These are phyloP conservation scores for Yamagishiella unicocca DNA, from an alignment of 139 green algal species.

Conservation along the genomic window DNA sequence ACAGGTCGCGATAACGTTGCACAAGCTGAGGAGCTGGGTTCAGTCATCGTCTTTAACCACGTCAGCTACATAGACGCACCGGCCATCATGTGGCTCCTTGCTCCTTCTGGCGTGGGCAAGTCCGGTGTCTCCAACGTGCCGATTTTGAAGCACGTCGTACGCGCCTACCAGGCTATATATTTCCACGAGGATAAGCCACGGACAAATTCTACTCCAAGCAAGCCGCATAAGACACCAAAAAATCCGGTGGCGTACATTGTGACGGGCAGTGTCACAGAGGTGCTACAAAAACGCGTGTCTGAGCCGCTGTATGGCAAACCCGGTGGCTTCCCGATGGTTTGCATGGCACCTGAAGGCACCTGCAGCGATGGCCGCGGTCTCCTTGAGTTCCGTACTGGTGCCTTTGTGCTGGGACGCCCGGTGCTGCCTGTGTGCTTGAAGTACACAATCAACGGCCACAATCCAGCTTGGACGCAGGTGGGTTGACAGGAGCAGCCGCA, in stretches of 20 bases:
- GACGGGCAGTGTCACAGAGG: constrained; percentile 29
- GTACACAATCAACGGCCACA: constrained; percentile 35
- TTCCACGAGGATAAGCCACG: constrained; percentile 7
- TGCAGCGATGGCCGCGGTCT: constrained; percentile 42
- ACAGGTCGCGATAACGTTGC: constrained; percentile 24
- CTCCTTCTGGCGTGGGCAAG: constrained; percentile 27
- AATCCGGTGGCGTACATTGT: constrained; percentile 33
- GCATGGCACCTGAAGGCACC: constrained; percentile 45
- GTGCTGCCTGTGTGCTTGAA: constrained; percentile 42
- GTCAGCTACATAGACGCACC: constrained; percentile 39
- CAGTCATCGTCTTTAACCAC: constrained; percentile 39
- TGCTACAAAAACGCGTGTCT: constrained; percentile 20
- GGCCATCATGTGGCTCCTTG: constrained; percentile 27
- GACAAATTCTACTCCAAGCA: no score
- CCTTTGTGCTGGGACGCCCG: constrained; percentile 34
- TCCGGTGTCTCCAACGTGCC: constrained; percentile 10
- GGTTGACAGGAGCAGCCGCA: neutral
- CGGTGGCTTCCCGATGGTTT: constrained; percentile 38
- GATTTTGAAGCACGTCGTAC: constrained; percentile 23
- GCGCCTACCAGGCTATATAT: constrained; percentile 33
- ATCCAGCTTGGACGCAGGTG: constrained; percentile 45
- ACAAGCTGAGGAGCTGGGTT: constrained; percentile 36
- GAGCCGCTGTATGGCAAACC: constrained; percentile 40
- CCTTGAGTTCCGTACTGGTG: constrained; percentile 39
- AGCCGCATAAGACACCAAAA: neutral